These are phyloP conservation scores for Xylaria sp. DNA, from an alignment of 2,329 filamentous ascomycete species.

Conservation along the genomic window DNA sequence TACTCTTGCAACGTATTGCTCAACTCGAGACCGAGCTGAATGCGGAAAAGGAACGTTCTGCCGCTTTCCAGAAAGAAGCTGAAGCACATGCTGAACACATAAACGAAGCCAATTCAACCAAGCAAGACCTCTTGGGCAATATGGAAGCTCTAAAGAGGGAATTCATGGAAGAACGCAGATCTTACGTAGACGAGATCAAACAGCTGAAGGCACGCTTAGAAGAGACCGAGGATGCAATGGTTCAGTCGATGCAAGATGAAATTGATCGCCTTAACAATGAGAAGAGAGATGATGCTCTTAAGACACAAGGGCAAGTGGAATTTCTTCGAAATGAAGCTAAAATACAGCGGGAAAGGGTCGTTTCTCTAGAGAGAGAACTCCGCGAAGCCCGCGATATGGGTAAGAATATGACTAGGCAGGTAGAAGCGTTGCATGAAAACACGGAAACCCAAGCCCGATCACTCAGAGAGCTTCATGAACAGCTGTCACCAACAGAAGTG, in stretches of 20 bases:
- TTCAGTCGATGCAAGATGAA: slow-evolving; percentile 73
- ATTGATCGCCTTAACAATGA: slow-evolving; percentile 67
- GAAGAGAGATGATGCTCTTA: slow-evolving; percentile 61
- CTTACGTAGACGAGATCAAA: slow-evolving; percentile 80
- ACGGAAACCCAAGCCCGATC: slow-evolving; percentile 58
- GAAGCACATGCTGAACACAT: slow-evolving; percentile 66
- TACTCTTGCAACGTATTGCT: slow-evolving; percentile 54
- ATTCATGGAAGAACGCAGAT: slow-evolving; percentile 83
- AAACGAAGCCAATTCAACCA: slow-evolving; percentile 87
- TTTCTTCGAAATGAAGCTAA: slow-evolving; percentile 66
- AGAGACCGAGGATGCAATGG: slow-evolving; percentile 90
- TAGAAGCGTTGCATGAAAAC: slow-evolving; percentile 57
- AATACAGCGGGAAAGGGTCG: slow-evolving; percentile 63
- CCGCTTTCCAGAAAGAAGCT: slow-evolving; percentile 73
- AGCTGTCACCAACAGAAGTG: slow-evolving; percentile 59
- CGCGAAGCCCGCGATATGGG: slow-evolving; percentile 60
- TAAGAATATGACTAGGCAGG: slow-evolving; percentile 56
- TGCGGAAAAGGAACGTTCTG: slow-evolving; percentile 71
- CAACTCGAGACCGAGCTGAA: slow-evolving; percentile 80
- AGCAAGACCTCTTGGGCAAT: slow-evolving; percentile 91
- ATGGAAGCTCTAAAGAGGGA: slow-evolving; percentile 91
- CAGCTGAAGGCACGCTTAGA: slow-evolving; percentile 78
- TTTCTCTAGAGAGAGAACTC: slow-evolving; percentile 63
- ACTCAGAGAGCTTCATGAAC: slow-evolving; percentile 63
- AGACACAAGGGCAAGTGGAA: slow-evolving; percentile 66